Evolutionary conservation across 495 filamentous ascomycete genomes (phyloP), one percentile per base, ranked within the genome.

Genomic region (Cairneyella variabilis): DNA sequence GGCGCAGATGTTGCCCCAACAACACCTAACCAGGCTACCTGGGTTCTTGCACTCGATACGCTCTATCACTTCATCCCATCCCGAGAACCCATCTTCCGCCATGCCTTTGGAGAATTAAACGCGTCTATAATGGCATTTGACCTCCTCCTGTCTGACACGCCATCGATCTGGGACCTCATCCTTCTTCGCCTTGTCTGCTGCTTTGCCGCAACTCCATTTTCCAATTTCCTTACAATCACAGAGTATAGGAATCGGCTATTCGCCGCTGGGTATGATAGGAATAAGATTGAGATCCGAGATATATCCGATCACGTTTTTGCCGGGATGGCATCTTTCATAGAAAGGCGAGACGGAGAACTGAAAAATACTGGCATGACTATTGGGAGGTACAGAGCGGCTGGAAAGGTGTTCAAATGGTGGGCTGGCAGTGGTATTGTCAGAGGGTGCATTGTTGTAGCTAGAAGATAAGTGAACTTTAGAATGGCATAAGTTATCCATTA

Each of bases 1-100:
- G n/a, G n/a, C n/a, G 21, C 17, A 23, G 11, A 41, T 20, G 21
- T 11, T 43, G 8, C 28, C 11, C 5, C 3, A 4, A 21, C n/a
- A 17, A n/a, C 14, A 9, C 28, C 10, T 16, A 14, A 18, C 2
- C 30, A 32, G 14, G 40, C 54, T 11, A 69, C 44, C 17, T 78
- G 72, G 73, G 64, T 80, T 14, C 64, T 78, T 11, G 76, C 72
- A 2, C 68, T 78, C 0, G 76, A 80, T 54, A 72, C 72, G 8
- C 48, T 76, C 2, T 78, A 78, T 39, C 75, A 80, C 51, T 78
- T 78, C 62, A 57, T 61, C 1, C 76, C 76, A 1, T 76, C 76
- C 0, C 66, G 76, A 4, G 47, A 58, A 11, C 65, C 70, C 0
- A 60, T 77, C 23, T 59, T 78, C 20, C 25, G 59, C 9, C 66